Percentiles rank a stretch among this genome's conserved stretches.
Conservation (phyloP, 352 stramenopile species). For the Thalassiosira livingstoniorum region DNA sequence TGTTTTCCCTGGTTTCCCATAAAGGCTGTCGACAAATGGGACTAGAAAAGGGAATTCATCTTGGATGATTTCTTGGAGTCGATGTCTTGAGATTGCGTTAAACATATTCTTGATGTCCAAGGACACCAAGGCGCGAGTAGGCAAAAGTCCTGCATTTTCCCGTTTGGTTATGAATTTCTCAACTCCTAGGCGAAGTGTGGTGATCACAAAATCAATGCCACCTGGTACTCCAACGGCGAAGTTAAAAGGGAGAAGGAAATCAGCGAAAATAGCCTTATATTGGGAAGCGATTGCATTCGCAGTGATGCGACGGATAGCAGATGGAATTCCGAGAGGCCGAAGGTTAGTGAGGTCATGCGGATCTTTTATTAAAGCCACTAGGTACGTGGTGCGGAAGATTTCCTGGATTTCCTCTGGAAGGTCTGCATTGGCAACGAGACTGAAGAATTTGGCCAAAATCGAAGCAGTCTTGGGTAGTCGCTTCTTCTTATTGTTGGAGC, state of each 20-base stretch:
- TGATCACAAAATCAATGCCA: not conserved
- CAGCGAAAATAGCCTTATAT: not conserved
- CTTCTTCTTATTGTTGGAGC: not conserved
- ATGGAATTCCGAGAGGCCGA: conserved; percentile 16
- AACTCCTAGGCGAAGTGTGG: not conserved
- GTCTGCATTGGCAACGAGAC: conserved; percentile 7
- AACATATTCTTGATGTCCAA: no score
- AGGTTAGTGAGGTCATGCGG: conserved; percentile 23
- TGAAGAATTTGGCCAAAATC: conserved; percentile 15
- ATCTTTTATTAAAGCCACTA: conserved; percentile 13
- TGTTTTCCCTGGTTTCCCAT: not conserved
- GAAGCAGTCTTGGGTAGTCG: not conserved
- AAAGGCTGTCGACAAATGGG: not conserved
- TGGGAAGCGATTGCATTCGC: not conserved
- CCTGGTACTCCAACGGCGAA: not conserved
- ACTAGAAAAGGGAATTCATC: no score
- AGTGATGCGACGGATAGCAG: conserved; percentile 12
- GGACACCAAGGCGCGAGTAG: no score
- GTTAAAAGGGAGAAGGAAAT: not conserved
- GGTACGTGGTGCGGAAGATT: conserved; percentile 11
- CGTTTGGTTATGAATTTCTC: not conserved
- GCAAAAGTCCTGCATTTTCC: not conserved
- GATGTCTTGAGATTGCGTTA: no score
- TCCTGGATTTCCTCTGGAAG: not conserved
- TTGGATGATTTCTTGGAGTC: no score